Conservation (phyloP, 768 basidiomycete species). For the Podaxis sp. region DNA sequence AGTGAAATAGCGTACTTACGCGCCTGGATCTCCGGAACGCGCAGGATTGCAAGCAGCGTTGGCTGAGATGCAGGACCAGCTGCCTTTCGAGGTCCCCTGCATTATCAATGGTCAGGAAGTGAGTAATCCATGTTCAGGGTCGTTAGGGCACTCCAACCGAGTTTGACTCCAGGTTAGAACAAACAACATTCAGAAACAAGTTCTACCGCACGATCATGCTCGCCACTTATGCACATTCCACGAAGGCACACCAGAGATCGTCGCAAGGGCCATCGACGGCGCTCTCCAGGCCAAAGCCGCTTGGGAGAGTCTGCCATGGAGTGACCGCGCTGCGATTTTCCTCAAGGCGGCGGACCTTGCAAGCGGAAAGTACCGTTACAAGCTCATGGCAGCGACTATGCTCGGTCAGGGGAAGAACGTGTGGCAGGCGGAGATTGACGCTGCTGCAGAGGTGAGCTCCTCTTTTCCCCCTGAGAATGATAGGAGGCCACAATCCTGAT, state of each 20-base stretch:
- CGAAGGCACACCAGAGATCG: constrained; percentile 75
- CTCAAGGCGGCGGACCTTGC: constrained; percentile 96
- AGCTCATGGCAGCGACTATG: constrained; percentile 94
- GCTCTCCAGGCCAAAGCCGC: constrained; percentile 80
- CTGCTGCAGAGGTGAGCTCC: constrained; percentile 83
- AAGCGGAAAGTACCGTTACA: constrained; percentile 93
- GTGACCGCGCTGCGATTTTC: constrained; percentile 96
- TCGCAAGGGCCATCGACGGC: constrained; percentile 78
- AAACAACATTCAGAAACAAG: constrained; percentile 72
- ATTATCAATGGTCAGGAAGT: constrained; percentile 88
- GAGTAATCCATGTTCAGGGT: constrained; percentile 19
- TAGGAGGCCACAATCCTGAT: neutral
- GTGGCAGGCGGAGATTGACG: constrained; percentile 99
- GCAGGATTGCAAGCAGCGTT: constrained; percentile 67
- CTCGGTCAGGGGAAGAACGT: constrained; percentile 98
- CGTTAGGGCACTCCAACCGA: neutral
- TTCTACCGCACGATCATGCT: constrained; percentile 84
- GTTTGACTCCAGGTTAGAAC: constrained; percentile 62
- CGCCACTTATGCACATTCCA: constrained; percentile 81
- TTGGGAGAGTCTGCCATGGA: constrained; percentile 97
- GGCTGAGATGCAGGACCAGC: constrained; percentile 71
- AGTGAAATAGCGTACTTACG: constrained; percentile 61
- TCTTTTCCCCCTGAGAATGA: neutral
- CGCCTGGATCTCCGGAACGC: constrained; percentile 75
- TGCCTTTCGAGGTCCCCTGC: constrained; percentile 92